Conservation (phyloP, 2,329 filamentous ascomycete species). For the Leptoxyphium fumago region DNA sequence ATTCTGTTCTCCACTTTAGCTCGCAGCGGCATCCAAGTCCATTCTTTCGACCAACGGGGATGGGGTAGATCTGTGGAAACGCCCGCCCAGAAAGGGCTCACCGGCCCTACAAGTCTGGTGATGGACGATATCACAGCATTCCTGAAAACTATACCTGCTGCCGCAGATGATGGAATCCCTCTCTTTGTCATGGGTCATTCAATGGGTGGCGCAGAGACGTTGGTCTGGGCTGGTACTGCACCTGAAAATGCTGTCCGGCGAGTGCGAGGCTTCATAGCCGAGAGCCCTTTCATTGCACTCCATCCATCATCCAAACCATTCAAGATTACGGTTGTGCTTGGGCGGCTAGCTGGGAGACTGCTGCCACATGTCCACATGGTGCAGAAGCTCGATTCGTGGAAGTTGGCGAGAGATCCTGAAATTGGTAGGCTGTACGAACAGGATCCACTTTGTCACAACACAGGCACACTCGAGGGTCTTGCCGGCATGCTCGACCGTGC, state of each 20-base stretch:
- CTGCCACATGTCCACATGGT: conserved; percentile 53
- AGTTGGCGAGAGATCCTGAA: conserved; percentile 52
- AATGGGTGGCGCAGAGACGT: conserved; percentile 72
- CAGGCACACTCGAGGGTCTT: conserved; percentile 70
- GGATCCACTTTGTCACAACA: conserved; percentile 66
- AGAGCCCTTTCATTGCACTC: conserved; percentile 67
- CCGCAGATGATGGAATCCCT: conserved; percentile 29
- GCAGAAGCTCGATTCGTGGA: conserved; percentile 47
- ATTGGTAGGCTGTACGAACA: conserved; percentile 45
- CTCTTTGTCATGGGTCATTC: conserved; percentile 81
- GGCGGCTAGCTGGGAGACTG: conserved; percentile 52
- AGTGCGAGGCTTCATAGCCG: conserved; percentile 60
- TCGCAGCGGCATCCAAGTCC: conserved; percentile 56
- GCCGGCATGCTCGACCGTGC: conserved; percentile 65
- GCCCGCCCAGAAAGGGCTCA: conserved; percentile 50
- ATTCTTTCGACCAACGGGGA: conserved; percentile 71
- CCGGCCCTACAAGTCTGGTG: conserved; percentile 59
- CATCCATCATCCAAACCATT: conserved; percentile 50
- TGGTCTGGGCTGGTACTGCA: conserved; percentile 41
- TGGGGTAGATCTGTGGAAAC: conserved; percentile 63
- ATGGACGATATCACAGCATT: conserved; percentile 68
- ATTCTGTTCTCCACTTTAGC: conserved; percentile 59
- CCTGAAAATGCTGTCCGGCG: conserved; percentile 38
- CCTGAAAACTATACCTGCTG: conserved; percentile 41
- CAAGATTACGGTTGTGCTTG: conserved; percentile 46